These are phyloP conservation scores for Metahyphopichia silvanorum DNA, from an alignment of 805 yeast genomes.

Conservation along the genomic window DNA sequence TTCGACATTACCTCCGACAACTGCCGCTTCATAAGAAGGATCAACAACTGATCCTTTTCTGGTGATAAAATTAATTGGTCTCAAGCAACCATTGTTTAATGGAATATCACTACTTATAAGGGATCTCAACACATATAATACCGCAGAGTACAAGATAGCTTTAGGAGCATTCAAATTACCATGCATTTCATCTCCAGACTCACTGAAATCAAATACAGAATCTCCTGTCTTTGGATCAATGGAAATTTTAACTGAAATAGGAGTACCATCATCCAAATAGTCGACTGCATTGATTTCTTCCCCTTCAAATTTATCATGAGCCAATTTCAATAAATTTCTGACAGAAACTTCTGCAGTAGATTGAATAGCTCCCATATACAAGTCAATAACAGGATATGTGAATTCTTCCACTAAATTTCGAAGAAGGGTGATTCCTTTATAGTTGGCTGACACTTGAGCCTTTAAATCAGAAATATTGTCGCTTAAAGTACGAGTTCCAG, in stretches of 20 bases:
- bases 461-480: slow-evolving; percentile 71
- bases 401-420: slow-evolving; percentile 60
- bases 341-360: slow-evolving; percentile 33
- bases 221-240: slow-evolving; percentile 48
- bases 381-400: slow-evolving; percentile 38
- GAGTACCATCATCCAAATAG: slow-evolving; percentile 78
- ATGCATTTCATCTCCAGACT: slow-evolving; percentile 82
- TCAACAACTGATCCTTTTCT: slow-evolving; percentile 45
- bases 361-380: slow-evolving; percentile 37
- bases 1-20: slow-evolving; percentile 88
- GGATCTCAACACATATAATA: slow-evolving; percentile 81
- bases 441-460: slow-evolving; percentile 75
- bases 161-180: slow-evolving; percentile 92
- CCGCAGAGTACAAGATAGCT: slow-evolving; percentile 86
- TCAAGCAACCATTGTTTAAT: slow-evolving; percentile 86
- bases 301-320: slow-evolving; percentile 38
- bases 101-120: slow-evolving; percentile 87
- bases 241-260: slow-evolving; percentile 53
- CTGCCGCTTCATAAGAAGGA: slow-evolving; percentile 85
- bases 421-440: slow-evolving; percentile 73
- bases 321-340: slow-evolving; percentile 26
- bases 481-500: slow-evolving; percentile 80
- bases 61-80: slow-evolving; percentile 63
- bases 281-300: slow-evolving; percentile 52
- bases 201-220: slow-evolving; percentile 79